These are phyloP conservation scores for Pleurotus cornucopiae DNA, from an alignment of 768 basidiomycete genomes.

Conservation along the genomic window DNA sequence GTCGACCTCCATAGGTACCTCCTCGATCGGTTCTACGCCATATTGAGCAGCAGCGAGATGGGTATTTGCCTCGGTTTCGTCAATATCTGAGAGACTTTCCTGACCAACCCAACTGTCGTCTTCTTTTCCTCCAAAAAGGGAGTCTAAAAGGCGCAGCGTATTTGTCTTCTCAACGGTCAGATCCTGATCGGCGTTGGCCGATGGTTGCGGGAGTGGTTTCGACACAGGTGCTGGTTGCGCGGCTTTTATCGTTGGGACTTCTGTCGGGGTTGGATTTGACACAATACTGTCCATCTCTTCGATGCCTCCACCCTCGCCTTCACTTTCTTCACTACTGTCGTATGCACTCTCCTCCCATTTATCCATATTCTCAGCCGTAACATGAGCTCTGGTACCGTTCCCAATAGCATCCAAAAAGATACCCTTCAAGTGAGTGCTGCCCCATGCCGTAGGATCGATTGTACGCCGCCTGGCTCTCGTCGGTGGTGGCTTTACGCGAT, in stretches of 20 bases:
- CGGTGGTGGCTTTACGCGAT: conserved; percentile 45
- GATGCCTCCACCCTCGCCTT: conserved; percentile 6
- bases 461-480: conserved; percentile 54
- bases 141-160: conserved; percentile 43
- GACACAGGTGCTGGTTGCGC: too few species aligned
- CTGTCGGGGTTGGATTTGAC: conserved; percentile 1
- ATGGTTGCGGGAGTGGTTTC: too few species aligned
- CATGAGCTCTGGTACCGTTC: conserved; percentile 11
- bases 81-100: conserved; percentile 58
- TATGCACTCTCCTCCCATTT: conserved; percentile 14
- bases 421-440: conserved; percentile 67
- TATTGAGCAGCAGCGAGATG: neutral
- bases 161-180: conserved; percentile 40
- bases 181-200: conserved; percentile 15
- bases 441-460: conserved; percentile 74
- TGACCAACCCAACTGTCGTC: conserved; percentile 55
- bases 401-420: conserved; percentile 48
- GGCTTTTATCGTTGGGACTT: neutral
- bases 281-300: neutral
- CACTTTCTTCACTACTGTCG: conserved; percentile 13
- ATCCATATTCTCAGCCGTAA: conserved; percentile 12
- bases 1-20: conserved; percentile 26
- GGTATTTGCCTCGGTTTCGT: conserved; percentile 27
- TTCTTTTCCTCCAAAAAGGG: conserved; percentile 45
- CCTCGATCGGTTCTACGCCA: conserved; percentile 21